Percentiles rank a stretch among this genome's conserved stretches.
Conservation (phyloP, 2,329 filamentous ascomycete genomes). For the Curvularia sp. region DNA sequence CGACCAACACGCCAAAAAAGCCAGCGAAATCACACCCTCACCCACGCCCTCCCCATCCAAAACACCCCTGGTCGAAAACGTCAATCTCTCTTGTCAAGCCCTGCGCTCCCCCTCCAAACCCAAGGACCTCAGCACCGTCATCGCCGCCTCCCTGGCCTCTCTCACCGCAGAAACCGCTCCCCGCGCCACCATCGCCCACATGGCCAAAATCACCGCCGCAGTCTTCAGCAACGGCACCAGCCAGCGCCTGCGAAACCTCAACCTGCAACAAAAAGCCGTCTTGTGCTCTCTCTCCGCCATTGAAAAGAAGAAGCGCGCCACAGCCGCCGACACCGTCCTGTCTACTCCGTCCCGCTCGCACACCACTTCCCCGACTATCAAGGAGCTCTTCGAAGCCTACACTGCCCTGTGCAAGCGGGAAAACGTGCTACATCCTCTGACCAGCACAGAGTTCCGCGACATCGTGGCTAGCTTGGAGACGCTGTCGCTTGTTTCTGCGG, state of each 20-base stretch:
- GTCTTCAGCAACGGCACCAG: slow-evolving; percentile 88
- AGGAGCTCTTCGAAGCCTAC: slow-evolving; percentile 84
- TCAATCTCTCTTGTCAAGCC: slow-evolving; percentile 69
- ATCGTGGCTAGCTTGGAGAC: slow-evolving; percentile 90
- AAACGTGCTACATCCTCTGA: slow-evolving; percentile 87
- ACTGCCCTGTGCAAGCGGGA: slow-evolving; percentile 82
- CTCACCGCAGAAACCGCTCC: slow-evolving; percentile 82
- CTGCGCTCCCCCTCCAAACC: slow-evolving; percentile 53
- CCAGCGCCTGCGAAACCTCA: slow-evolving; percentile 84
- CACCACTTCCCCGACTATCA: slow-evolving; percentile 77
- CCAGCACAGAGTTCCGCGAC: slow-evolving; percentile 91
- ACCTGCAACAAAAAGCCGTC: slow-evolving; percentile 95
- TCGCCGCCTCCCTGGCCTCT: slow-evolving; percentile 59
- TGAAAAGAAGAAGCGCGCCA: slow-evolving; percentile 74
- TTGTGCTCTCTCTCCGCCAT: slow-evolving; percentile 86
- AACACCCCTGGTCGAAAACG: slow-evolving; percentile 79
- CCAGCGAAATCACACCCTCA: slow-evolving; percentile 54
- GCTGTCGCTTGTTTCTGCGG: slow-evolving; percentile 74
- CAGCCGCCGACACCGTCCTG: slow-evolving; percentile 37
- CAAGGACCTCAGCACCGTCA: slow-evolving; percentile 31
- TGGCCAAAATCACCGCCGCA: slow-evolving; percentile 88
- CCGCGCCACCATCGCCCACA: slow-evolving; percentile 84
- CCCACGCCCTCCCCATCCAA: slow-evolving; percentile 71
- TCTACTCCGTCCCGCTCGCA: slow-evolving; percentile 54
- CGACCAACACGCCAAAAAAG: slow-evolving; percentile 70